Conservation (phyloP, 208 protist genomes). For the Trypanosoma brucei region DNA sequence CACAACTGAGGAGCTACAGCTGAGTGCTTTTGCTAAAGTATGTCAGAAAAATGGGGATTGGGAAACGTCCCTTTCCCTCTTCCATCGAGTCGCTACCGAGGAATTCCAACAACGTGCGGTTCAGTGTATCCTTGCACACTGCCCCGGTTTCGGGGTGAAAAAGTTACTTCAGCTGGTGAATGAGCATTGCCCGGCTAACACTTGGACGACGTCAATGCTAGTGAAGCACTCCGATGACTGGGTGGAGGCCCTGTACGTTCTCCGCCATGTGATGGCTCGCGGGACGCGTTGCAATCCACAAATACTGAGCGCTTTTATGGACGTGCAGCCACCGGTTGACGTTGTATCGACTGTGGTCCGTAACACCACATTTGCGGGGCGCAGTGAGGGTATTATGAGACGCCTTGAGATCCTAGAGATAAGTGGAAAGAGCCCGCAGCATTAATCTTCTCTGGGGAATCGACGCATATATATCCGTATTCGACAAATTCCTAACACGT, state of each 20-base stretch:
- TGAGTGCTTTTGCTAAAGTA: constrained; percentile 38
- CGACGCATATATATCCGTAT: no score
- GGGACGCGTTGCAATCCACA: constrained; percentile 59
- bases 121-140: constrained; percentile 28
- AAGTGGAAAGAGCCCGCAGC: constrained; percentile 1
- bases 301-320: constrained; percentile 56
- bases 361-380: constrained; percentile 29
- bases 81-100: constrained; percentile 36
- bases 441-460: background rate
- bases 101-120: constrained; percentile 57
- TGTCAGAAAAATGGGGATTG: constrained; percentile 46
- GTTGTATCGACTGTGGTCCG: constrained; percentile 32
- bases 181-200: constrained; percentile 10
- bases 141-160: constrained; percentile 1
- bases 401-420: constrained; percentile 23
- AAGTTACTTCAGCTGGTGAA: constrained; percentile 10
- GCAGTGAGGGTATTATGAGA: constrained; percentile 47
- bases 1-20: constrained; percentile 58
- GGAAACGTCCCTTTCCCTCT: constrained; percentile 46
- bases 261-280: constrained; percentile 37
- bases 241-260: constrained; percentile 34
- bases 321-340: constrained; percentile 20
- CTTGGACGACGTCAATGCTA: constrained; percentile 18
- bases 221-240: constrained; percentile 23
- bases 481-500: no score